phyloP scores from a whole-genome alignment of 1,139 yeast species.

The Hyphopichia fennica region DNA sequence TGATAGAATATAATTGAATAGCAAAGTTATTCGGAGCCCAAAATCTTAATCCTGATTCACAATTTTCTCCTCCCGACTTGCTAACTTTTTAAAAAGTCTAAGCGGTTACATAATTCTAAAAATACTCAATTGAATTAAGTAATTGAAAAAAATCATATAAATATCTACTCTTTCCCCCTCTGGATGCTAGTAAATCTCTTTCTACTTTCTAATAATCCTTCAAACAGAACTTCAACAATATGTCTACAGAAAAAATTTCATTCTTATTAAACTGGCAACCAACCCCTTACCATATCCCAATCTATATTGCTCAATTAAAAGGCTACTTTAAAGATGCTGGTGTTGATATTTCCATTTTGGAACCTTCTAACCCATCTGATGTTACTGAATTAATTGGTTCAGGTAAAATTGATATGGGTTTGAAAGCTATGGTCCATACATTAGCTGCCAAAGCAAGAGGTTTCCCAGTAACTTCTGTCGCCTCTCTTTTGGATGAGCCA shows the following conservation, averaged over 20 bases:
- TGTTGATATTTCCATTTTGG: constrained; percentile 51
- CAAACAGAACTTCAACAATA: neutral
- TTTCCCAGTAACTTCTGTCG: constrained; percentile 57
- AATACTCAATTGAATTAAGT: too few relatives aligned
- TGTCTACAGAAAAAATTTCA: constrained; percentile 44
- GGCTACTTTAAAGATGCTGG: constrained; percentile 55
- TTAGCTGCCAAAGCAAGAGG: constrained; percentile 62
- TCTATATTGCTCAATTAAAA: constrained; percentile 50
- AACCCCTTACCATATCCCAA: constrained; percentile 57
- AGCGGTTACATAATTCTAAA: too few relatives aligned
- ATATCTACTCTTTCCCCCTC: neutral
- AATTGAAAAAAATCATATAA: too few relatives aligned
- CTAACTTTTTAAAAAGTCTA: too few relatives aligned
- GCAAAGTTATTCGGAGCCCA: too few relatives aligned
- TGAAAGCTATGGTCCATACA: constrained; percentile 63
- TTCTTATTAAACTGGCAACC: constrained; percentile 59
- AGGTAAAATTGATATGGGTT: constrained; percentile 59
- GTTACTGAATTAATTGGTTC: constrained; percentile 58
- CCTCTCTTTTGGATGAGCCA: constrained; percentile 56
- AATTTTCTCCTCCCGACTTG: too few relatives aligned
- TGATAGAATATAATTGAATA: too few relatives aligned
- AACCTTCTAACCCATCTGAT: constrained; percentile 60
- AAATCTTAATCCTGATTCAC: too few relatives aligned
- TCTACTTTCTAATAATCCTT: neutral
- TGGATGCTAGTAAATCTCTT: neutral